phyloP scores from a whole-genome alignment of 129 eudicot species.

The Escallonia rubra region DNA sequence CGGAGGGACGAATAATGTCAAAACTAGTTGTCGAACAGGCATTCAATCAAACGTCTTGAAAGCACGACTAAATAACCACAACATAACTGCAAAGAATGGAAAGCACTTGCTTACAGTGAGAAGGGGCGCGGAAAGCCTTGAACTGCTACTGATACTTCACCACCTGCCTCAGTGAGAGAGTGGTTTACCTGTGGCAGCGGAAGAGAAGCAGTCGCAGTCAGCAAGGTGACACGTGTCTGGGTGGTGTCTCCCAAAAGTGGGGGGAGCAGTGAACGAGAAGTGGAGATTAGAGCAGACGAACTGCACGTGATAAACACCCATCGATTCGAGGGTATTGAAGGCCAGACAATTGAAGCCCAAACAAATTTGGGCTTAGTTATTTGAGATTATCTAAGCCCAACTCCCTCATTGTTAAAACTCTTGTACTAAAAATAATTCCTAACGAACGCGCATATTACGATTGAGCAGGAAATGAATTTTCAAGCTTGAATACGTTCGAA shows the following conservation, averaged over 20 bases:
- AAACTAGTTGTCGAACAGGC: slow-evolving; percentile 9
- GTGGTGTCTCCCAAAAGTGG: neutral
- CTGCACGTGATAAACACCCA: neutral
- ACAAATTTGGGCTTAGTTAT: too few relatives aligned
- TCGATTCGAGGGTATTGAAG: too few relatives aligned
- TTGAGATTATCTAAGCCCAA: too few relatives aligned
- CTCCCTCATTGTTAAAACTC: too few relatives aligned
- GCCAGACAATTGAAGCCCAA: too few relatives aligned
- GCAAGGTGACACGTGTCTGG: neutral
- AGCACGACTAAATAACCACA: slow-evolving; percentile 6
- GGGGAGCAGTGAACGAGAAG: neutral
- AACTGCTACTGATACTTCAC: neutral
- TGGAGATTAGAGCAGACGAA: neutral
- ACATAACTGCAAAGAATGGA: neutral
- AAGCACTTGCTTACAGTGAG: neutral
- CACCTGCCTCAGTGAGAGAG: too few relatives aligned
- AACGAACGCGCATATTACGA: too few relatives aligned
- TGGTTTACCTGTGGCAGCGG: neutral
- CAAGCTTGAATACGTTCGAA: too few relatives aligned
- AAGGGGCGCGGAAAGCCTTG: neutral
- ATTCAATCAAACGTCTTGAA: slow-evolving; percentile 32
- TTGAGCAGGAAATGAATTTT: too few relatives aligned
- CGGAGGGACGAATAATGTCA: neutral
- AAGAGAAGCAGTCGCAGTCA: neutral
- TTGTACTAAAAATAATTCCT: too few relatives aligned